Base-by-base conservation (phyloP, 805 yeast genomes). In the Yamadazyma paraphyllophila region DNA sequence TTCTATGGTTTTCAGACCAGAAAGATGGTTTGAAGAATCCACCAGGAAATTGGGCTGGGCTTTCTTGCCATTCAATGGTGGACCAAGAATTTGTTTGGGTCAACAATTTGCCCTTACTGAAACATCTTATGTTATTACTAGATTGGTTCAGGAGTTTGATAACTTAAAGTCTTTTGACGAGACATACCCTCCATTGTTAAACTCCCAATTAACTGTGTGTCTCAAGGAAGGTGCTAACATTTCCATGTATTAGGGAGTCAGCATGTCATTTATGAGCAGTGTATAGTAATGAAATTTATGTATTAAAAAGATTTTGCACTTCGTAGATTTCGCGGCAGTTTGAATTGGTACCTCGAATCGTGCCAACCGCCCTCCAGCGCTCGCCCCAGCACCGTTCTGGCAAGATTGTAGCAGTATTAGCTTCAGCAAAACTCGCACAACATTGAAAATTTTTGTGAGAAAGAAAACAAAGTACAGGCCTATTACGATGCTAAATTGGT, bases 51-150 rank as follows among this genome's bases (percentile, higher is more conserved):
- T 66, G 36, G 70, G 74, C 7, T 76, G 80, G 80, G 76, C 74
- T 16, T 76, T 69, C 57, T 58, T 76, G 31, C 81, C 81, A 20
- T 76, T 76, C 61, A 75, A 76, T 53, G 82, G 81, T 38, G 82
- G 82, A 6, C 81, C 81, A 24, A 61, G 82, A 48, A 76, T 77
- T 46, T 77, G 82, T 54, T 61, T 77, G 47, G 82, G 82, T 37
- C 81, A 77, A 63, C 81, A 77, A 58, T 76, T 75, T 60, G 82
- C 81, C 4, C 67, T 77, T 9, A 74, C 79, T 14, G 81, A 77
- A 59, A 76, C 78, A n/a, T 64, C 75, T n/a, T 76, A 74, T 56
- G 63, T 65, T 13, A 51, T 69, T 32, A 64, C 63, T 12, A 63
- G 78, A 51, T 49, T 74, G 11, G 27, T 51, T 16, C 65, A 61